Percentiles rank a stretch among this genome's conserved stretches.
phyloP scores from a whole-genome alignment of 257 asterid genomes.

The Solanum lycopersicoides region DNA sequence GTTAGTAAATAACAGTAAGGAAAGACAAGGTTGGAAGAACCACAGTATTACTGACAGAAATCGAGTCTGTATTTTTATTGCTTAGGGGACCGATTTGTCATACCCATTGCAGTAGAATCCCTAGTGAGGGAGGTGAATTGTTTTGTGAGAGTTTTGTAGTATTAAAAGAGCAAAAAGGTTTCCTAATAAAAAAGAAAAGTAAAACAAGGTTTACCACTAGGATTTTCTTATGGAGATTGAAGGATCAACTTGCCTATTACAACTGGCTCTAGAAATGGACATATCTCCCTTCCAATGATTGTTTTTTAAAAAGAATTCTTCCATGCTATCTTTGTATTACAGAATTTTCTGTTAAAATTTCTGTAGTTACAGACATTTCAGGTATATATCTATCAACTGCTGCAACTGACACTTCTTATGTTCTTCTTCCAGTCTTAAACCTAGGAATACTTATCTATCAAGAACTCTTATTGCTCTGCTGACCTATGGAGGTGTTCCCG shows the following conservation, averaged over 20 bases:
- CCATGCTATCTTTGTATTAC: neutral
- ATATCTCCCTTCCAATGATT: neutral
- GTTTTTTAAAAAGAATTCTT: neutral
- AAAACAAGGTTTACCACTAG: neutral
- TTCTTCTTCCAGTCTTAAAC: conserved; percentile 50
- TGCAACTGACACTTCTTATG: neutral
- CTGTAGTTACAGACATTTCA: neutral
- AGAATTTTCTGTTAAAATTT: neutral
- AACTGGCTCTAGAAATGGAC: neutral
- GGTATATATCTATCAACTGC: neutral
- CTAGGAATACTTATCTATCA: conserved; percentile 43
- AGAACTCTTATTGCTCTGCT: conserved; percentile 62
- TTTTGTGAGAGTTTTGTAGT: neutral
- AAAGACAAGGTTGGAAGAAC: neutral
- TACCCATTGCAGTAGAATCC: neutral
- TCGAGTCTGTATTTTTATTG: neutral
- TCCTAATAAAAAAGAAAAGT: neutral
- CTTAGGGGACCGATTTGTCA: neutral
- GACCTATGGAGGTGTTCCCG: conserved; percentile 68
- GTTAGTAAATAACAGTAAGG: neutral
- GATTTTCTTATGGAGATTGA: neutral
- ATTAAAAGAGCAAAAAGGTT: neutral
- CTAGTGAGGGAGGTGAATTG: neutral
- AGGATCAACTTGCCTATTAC: neutral
- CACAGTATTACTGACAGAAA: neutral